phyloP scores from a whole-genome alignment of 305 asterid species.

The Fraxinus sp. region DNA sequence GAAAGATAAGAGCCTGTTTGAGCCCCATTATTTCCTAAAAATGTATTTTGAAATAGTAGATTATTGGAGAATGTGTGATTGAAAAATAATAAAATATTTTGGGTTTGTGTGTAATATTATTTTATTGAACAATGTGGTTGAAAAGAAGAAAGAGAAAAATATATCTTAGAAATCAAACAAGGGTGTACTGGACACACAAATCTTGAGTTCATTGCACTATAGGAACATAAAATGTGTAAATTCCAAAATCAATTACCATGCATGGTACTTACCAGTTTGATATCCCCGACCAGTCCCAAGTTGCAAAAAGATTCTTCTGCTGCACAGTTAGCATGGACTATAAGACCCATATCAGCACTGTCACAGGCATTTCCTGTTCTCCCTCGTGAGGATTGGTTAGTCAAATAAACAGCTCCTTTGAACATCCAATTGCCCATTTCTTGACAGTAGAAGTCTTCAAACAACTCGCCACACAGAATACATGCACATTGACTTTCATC shows the following conservation, averaged over 20 bases:
- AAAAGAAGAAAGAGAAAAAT: no score
- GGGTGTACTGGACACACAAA: background rate
- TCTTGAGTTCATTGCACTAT: background rate
- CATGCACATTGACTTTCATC: constrained; percentile 90
- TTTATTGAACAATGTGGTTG: no score
- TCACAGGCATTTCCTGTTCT: constrained; percentile 26
- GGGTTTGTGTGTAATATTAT: no score
- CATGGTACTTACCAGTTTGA: constrained; percentile 50
- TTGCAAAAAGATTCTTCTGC: constrained; percentile 43
- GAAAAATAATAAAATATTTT: no score
- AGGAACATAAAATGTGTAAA: background rate
- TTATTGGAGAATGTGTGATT: no score
- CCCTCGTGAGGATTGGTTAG: constrained; percentile 32
- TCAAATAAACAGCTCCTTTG: constrained; percentile 71
- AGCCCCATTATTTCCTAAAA: no score
- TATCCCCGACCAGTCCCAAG: constrained; percentile 43
- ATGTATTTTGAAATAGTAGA: no score
- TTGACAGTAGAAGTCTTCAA: constrained; percentile 68
- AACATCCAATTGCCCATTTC: constrained; percentile 85
- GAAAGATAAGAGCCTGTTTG: background rate
- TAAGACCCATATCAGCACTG: constrained; percentile 38
- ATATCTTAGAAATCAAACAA: no score
- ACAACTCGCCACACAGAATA: constrained; percentile 82
- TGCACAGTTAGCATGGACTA: constrained; percentile 74
- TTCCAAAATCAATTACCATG: background rate